Conservation (phyloP, 2,329 filamentous ascomycete species). For the Aspergillus tanneri region DNA sequence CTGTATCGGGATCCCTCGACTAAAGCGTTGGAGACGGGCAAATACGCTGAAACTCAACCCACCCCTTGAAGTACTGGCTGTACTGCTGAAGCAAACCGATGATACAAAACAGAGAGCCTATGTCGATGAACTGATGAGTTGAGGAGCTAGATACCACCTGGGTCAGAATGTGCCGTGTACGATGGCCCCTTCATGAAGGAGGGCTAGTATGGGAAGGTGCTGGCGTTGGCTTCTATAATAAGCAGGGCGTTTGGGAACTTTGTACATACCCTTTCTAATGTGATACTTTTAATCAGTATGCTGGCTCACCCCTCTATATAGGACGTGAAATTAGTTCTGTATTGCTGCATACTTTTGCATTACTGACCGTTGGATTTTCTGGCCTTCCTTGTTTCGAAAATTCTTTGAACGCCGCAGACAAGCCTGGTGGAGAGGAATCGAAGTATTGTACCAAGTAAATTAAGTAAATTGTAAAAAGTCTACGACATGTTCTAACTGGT, state of each 20-base stretch:
- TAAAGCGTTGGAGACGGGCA: conserved; percentile 85
- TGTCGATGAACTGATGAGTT: conserved; percentile 48
- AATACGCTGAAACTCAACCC: conserved; percentile 79
- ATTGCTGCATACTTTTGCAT: neutral
- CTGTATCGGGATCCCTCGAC: conserved; percentile 77
- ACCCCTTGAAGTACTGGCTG: conserved; percentile 84
- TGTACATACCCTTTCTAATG: conserved; percentile 3
- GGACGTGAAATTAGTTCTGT: neutral
- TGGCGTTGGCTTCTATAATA: neutral
- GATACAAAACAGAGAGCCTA: conserved; percentile 62
- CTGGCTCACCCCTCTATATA: neutral
- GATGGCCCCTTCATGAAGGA: neutral
- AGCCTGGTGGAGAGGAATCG: too few relatives aligned
- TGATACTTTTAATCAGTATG: neutral
- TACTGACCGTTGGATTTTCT: neutral
- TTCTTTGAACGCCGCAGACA: too few relatives aligned
- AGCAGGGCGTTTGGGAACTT: neutral
- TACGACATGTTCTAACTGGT: too few relatives aligned
- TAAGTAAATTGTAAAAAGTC: too few relatives aligned
- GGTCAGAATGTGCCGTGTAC: neutral
- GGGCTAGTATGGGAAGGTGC: neutral
- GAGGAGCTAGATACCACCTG: conserved; percentile 4
- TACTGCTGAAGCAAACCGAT: conserved; percentile 65
- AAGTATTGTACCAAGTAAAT: too few relatives aligned
- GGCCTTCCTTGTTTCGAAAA: too few relatives aligned